Conservation (phyloP, 352 stramenopile genomes). For the Peronospora destructor region DNA sequence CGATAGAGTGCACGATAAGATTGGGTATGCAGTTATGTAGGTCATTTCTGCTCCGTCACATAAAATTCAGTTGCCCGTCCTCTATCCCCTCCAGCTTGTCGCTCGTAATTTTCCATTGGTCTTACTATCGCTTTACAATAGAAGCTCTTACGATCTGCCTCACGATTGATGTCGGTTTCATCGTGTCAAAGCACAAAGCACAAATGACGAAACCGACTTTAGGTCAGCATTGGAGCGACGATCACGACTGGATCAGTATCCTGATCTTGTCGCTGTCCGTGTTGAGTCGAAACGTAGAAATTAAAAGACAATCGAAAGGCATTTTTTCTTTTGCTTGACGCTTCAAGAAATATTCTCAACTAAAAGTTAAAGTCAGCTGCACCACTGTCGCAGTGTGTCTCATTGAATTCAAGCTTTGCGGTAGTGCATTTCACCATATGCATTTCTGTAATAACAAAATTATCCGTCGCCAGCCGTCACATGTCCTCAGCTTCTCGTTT, state of each 20-base stretch:
- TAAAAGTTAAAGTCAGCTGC: background rate
- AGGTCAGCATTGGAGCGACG: no score
- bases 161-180: no score
- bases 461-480: slow-evolving; percentile 2
- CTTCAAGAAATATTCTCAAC: background rate
- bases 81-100: slow-evolving; percentile 23
- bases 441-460: background rate
- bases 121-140: background rate
- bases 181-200: no score
- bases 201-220: no score
- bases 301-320: background rate
- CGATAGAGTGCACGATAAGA: background rate
- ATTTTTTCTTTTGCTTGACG: background rate
- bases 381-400: slow-evolving; percentile 1
- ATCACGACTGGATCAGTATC: no score
- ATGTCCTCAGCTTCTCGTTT: slow-evolving; percentile 1
- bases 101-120: slow-evolving; percentile 1
- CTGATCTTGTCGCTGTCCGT: no score
- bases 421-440: no score
- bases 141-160: background rate
- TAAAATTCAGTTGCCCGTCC: slow-evolving; percentile 10
- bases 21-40: background rate
- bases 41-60: slow-evolving; percentile 25
- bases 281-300: no score
- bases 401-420: no score